Evolutionary conservation across 768 basidiomycete species (phyloP).

Genomic region (Coprinopsis cinerea): DNA sequence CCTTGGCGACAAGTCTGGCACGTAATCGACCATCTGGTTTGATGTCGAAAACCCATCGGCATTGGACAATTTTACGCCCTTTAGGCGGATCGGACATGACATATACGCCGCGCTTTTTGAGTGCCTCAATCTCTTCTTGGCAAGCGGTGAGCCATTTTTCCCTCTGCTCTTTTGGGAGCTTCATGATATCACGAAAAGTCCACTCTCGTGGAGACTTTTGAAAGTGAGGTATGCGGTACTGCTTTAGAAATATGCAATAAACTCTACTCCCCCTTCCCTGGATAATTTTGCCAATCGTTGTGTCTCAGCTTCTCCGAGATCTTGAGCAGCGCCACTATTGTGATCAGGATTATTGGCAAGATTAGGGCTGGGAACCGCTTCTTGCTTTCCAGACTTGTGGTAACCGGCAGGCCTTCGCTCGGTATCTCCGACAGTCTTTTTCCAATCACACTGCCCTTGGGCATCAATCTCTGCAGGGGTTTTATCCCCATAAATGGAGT

Average conservation of each 20-base stretch:
- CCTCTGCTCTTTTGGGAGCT: background rate
- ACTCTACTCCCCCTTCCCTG: too few relatives aligned
- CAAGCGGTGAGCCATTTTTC: slow-evolving; percentile 6
- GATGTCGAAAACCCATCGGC: slow-evolving; percentile 16
- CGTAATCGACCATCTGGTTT: too few relatives aligned
- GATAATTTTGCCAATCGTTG: background rate
- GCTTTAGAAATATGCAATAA: background rate
- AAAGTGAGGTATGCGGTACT: background rate
- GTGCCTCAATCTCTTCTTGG: slow-evolving; percentile 9
- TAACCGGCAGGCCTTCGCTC: background rate
- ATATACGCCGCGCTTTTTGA: slow-evolving; percentile 7
- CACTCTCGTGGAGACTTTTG: too few relatives aligned
- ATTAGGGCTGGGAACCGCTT: background rate
- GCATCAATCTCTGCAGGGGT: too few relatives aligned
- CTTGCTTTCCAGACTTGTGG: background rate
- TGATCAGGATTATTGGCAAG: too few relatives aligned
- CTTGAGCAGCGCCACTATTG: too few relatives aligned
- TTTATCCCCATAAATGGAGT: background rate
- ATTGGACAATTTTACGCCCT: slow-evolving; percentile 13
- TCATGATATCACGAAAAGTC: background rate
- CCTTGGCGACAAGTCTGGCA: too few relatives aligned
- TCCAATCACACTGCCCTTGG: background rate
- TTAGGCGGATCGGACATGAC: slow-evolving; percentile 4
- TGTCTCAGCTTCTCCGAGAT: background rate
- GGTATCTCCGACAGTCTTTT: background rate